Percentiles rank a stretch among this genome's conserved stretches.
Conservation (phyloP, 2,329 filamentous ascomycete species). For the Davidsoniella eucalypti region DNA sequence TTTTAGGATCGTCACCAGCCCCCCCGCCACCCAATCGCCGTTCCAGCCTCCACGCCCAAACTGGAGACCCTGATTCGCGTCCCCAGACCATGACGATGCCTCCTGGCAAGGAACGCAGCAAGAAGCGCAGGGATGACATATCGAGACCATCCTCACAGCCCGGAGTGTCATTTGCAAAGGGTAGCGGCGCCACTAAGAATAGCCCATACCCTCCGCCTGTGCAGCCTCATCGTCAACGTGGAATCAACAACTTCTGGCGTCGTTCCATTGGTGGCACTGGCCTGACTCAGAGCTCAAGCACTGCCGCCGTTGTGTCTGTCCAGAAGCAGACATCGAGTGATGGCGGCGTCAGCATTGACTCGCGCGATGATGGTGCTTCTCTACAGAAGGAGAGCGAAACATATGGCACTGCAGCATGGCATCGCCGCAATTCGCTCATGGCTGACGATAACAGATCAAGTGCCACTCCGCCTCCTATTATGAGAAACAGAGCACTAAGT, state of each 20-base stretch:
- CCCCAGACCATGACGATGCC: conserved; percentile 4
- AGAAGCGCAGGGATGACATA: conserved; percentile 3
- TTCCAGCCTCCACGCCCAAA: conserved; percentile 36
- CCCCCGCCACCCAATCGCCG: conserved; percentile 34
- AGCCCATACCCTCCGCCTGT: conserved; percentile 9
- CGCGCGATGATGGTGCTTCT: conserved; percentile 12
- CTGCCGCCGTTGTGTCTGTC: conserved; percentile 6
- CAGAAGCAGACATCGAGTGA: conserved; percentile 7
- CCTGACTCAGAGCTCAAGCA: conserved; percentile 13
- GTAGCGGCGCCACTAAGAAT: conserved; percentile 4
- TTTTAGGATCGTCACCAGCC: conserved; percentile 18
- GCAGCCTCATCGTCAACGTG: conserved; percentile 18
- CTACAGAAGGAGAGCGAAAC: conserved; percentile 14
- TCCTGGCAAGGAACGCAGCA: conserved; percentile 8
- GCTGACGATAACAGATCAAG: conserved; percentile 27
- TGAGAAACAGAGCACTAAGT: conserved; percentile 23
- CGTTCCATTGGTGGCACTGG: conserved; percentile 27
- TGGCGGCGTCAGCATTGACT: conserved; percentile 7
- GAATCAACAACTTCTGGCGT: conserved; percentile 34
- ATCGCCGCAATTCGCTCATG: conserved; percentile 18
- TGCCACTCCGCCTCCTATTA: conserved; percentile 40
- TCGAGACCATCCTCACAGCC: conserved; percentile 9
- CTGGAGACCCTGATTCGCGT: conserved; percentile 17
- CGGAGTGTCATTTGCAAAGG: conserved; percentile 3
- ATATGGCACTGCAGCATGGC: conserved; percentile 27